Conservation (phyloP, 2,329 filamentous ascomycete species). For the Lasiodiplodia gonubiensis region DNA sequence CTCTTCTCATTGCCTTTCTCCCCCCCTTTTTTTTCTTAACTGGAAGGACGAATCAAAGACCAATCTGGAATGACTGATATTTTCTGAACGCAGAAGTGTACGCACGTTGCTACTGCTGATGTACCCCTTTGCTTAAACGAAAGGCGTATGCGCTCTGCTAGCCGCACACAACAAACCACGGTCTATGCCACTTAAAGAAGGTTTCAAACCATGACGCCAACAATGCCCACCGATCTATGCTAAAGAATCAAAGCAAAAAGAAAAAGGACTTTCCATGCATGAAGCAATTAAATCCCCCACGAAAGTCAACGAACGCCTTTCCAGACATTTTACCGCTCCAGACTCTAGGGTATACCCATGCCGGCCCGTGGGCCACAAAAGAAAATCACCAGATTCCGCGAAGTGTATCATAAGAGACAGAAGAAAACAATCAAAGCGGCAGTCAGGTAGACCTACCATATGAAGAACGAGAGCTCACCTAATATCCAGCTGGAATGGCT, state of each 20-base stretch:
- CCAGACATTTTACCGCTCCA: conserved; percentile 23
- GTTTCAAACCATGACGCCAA: conserved; percentile 16
- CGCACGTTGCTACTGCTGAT: neutral
- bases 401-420: conserved; percentile 15
- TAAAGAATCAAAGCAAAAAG: conserved; percentile 29
- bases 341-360: conserved; percentile 30
- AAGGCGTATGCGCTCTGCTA: neutral
- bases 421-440: neutral
- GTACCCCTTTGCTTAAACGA: neutral
- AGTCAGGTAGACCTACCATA: conserved; percentile 10
- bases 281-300: conserved; percentile 2
- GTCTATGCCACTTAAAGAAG: conserved; percentile 11
- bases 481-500: conserved; percentile 84
- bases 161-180: neutral
- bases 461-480: conserved; percentile 56
- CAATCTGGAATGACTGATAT: neutral
- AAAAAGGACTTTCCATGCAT: neutral
- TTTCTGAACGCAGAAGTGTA: conserved; percentile 1
- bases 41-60: neutral
- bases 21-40: neutral
- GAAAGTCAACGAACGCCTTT: conserved; percentile 20
- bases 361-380: conserved; percentile 11
- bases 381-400: conserved; percentile 10
- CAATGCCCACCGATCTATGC: conserved; percentile 33
- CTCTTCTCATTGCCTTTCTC: conserved; percentile 6